A percentile compares a stretch with the other conserved stretches of the same genome.
Evolutionary conservation across 2,329 filamentous ascomycete genomes (phyloP).

Genomic region (Cryoendolithus antarcticus): DNA sequence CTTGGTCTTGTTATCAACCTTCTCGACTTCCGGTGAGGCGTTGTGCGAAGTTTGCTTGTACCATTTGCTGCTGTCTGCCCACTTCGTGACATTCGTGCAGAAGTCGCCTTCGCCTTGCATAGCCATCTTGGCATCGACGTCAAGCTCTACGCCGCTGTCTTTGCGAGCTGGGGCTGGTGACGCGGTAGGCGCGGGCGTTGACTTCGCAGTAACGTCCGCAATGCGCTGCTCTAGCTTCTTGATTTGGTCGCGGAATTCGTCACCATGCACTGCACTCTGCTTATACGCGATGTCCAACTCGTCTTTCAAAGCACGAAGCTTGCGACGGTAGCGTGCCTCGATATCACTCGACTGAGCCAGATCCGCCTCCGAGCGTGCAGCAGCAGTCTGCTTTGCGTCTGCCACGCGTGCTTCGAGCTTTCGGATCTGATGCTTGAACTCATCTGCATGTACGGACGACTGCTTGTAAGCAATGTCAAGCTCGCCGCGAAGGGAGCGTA

Average conservation of each 20-base stretch:
- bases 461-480: slow-evolving; percentile 19
- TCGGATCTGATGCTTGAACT: slow-evolving; percentile 2
- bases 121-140: slow-evolving; percentile 1
- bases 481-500: slow-evolving; percentile 12
- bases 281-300: slow-evolving; percentile 14
- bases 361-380: slow-evolving; percentile 13
- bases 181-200: slow-evolving; percentile 1
- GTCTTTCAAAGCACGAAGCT: slow-evolving; percentile 11
- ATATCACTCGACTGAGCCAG: slow-evolving; percentile 5
- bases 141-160: slow-evolving; percentile 8
- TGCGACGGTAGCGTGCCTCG: slow-evolving; percentile 11
- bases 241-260: slow-evolving; percentile 4
- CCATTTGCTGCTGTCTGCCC: slow-evolving; percentile 23
- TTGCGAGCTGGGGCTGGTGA: slow-evolving; percentile 7
- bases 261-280: slow-evolving; percentile 10
- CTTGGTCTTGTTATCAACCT: slow-evolving; percentile 14
- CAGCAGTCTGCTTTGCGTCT: slow-evolving; percentile 9
- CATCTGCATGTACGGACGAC: slow-evolving; percentile 14
- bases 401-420: slow-evolving; percentile 11
- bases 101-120: slow-evolving; percentile 27
- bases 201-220: slow-evolving; percentile 5
- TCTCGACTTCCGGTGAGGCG: slow-evolving; percentile 7
- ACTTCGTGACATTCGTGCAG: slow-evolving; percentile 23
- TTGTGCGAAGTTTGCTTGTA: slow-evolving; percentile 22
- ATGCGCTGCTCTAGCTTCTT: slow-evolving; percentile 4